Conservation (phyloP, 495 filamentous ascomycete genomes). For the Trichoderma orchidacearum region DNA sequence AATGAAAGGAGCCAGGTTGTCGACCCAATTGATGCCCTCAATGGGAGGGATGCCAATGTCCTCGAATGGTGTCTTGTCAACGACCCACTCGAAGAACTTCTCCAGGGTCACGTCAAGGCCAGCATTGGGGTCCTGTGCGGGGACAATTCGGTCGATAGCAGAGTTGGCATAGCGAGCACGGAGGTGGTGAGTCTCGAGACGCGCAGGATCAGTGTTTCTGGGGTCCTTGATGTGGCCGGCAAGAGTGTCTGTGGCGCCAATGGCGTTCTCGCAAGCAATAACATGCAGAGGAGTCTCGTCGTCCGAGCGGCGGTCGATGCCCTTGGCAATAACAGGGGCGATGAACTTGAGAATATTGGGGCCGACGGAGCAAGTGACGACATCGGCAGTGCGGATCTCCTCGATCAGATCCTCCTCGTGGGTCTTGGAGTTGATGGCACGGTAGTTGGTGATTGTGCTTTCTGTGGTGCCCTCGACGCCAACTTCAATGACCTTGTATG, state of each 20-base stretch:
- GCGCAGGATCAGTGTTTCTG: constrained; percentile 45
- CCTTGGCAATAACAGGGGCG: constrained; percentile 85
- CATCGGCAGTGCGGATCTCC: constrained; percentile 74
- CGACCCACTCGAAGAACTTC: constrained; percentile 97
- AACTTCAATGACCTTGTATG: constrained; percentile 88
- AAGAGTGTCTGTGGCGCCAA: constrained; percentile 77
- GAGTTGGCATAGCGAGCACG: constrained; percentile 85
- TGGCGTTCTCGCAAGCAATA: constrained; percentile 96
- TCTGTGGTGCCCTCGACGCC: constrained; percentile 69
- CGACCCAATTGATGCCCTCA: constrained; percentile 82
- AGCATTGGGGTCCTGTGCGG: constrained; percentile 61
- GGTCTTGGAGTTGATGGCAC: constrained; percentile 86
- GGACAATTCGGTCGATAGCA: constrained; percentile 95
- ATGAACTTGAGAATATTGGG: constrained; percentile 94
- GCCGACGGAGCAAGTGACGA: constrained; percentile 93
- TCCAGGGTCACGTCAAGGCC: constrained; percentile 90
- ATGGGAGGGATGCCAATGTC: constrained; percentile 43
- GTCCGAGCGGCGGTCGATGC: constrained; percentile 57
- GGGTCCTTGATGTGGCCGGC: constrained; percentile 64
- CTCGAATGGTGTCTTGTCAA: constrained; percentile 71
- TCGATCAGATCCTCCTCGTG: constrained; percentile 64
- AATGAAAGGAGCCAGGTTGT: constrained; percentile 85
- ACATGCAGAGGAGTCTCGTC: constrained; percentile 65
- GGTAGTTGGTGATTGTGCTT: constrained; percentile 81
- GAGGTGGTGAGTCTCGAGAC: constrained; percentile 43